phyloP scores from a whole-genome alignment of 208 protist genomes.

The Leishmania lainsoni region DNA sequence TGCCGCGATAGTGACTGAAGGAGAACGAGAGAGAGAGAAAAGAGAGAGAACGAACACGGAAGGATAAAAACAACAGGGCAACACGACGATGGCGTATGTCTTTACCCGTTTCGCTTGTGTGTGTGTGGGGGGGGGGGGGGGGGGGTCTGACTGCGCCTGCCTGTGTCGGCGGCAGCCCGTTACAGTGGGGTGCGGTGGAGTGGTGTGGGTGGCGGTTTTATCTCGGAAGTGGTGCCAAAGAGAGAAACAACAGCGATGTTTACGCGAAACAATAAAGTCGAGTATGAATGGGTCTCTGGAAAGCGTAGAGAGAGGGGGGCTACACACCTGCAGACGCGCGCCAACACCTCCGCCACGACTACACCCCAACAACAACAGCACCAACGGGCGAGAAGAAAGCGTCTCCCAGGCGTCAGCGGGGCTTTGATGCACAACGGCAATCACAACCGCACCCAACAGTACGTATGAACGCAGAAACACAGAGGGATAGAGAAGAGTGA shows the following conservation, averaged over 20 bases:
- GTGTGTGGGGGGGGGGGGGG: not conserved
- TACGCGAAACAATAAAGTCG: not conserved
- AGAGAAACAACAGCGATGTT: not conserved
- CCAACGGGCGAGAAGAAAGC: not conserved
- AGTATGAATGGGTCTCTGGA: not conserved
- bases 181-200: not conserved
- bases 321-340: not conserved
- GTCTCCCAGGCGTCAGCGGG: not conserved
- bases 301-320: not conserved
- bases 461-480: conserved; percentile 16
- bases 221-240: not conserved
- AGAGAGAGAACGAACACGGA: not conserved
- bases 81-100: not conserved
- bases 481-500: conserved; percentile 16
- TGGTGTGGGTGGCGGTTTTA: not conserved
- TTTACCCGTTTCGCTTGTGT: not conserved
- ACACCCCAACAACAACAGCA: not conserved
- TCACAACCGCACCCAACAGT: conserved; percentile 15
- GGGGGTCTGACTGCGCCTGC: not conserved
- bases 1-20: not conserved
- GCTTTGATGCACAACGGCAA: not conserved
- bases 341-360: not conserved
- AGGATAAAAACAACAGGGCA: not conserved
- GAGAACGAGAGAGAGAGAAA: not conserved
- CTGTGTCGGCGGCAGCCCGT: not conserved